These are phyloP conservation scores for Lentinula edodes DNA, from an alignment of 768 basidiomycete genomes.

Conservation along the genomic window DNA sequence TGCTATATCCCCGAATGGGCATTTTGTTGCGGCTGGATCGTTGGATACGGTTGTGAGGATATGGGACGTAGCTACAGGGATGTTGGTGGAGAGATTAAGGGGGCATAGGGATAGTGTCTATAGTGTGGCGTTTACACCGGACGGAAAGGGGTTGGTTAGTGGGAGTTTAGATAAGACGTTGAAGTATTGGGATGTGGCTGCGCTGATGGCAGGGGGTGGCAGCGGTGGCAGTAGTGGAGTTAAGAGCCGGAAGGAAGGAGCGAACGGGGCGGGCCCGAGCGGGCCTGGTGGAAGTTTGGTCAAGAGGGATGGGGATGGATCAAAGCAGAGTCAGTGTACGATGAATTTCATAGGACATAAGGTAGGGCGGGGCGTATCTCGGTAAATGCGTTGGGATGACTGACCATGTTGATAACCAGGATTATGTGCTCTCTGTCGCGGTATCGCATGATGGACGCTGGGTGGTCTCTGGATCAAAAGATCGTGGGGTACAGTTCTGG, in stretches of 20 bases:
- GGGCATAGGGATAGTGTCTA: conserved; percentile 87
- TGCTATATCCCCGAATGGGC: conserved; percentile 71
- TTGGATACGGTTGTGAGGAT: conserved; percentile 71
- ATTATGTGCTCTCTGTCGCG: conserved; percentile 24
- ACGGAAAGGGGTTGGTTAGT: conserved; percentile 85
- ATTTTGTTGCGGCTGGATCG: conserved; percentile 41
- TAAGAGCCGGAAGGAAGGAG: conserved; percentile 44
- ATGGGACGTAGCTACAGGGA: conserved; percentile 68
- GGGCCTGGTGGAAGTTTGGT: conserved; percentile 58
- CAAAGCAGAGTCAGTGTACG: conserved; percentile 45
- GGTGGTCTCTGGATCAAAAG: conserved; percentile 93
- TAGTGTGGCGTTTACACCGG: conserved; percentile 88
- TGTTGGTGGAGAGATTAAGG: conserved; percentile 65
- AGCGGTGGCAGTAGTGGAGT: conserved; percentile 16
- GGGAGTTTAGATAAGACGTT: conserved; percentile 88
- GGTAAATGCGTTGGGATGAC: too few relatives aligned
- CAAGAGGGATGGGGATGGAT: conserved; percentile 63
- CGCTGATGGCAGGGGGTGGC: conserved; percentile 59
- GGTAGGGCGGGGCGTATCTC: conserved; percentile 39
- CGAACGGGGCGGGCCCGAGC: conserved; percentile 33
- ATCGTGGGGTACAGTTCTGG: conserved; percentile 94
- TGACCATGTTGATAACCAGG: conserved; percentile 10
- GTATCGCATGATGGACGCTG: conserved; percentile 90
- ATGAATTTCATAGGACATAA: conserved; percentile 91
- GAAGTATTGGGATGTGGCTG: conserved; percentile 83